Conservation (phyloP, 176 grass and related monocot genomes). For the Ananas comosus region DNA sequence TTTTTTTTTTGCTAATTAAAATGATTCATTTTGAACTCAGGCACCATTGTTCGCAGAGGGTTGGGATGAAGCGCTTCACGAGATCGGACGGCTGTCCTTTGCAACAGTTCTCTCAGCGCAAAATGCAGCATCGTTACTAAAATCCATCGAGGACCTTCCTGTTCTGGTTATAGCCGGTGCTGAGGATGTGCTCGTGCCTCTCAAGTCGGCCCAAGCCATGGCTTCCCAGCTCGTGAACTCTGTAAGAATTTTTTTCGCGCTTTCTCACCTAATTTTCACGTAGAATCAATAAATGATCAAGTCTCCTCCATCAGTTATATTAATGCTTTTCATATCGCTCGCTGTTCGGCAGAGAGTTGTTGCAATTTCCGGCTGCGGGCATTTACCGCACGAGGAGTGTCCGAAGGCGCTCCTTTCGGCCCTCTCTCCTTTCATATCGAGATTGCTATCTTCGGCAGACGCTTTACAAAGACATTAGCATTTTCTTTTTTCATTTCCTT, state of each 20-base stretch:
- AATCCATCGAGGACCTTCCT: slow-evolving; percentile 71
- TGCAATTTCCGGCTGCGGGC: slow-evolving; percentile 80
- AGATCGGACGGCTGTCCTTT: slow-evolving; percentile 88
- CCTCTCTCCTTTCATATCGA: slow-evolving; percentile 77
- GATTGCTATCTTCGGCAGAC: slow-evolving; percentile 47
- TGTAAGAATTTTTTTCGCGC: slow-evolving; percentile 28
- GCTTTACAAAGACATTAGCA: slow-evolving; percentile 55
- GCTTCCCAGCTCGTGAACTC: slow-evolving; percentile 82
- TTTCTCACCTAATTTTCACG: no score
- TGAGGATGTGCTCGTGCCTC: slow-evolving; percentile 80
- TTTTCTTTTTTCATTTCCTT: background rate
- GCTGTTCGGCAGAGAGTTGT: slow-evolving; percentile 58
- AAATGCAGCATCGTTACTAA: slow-evolving; percentile 50
- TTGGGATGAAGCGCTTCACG: slow-evolving; percentile 96
- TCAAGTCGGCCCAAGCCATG: slow-evolving; percentile 77
- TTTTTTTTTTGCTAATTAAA: background rate
- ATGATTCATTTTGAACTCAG: slow-evolving; percentile 29
- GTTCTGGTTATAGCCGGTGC: slow-evolving; percentile 79
- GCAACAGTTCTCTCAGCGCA: slow-evolving; percentile 73
- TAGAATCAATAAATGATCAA: no score
- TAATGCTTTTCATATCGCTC: slow-evolving; percentile 1
- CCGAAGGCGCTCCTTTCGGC: slow-evolving; percentile 81
- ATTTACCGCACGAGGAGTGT: slow-evolving; percentile 96
- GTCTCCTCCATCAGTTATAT: no score
- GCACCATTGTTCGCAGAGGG: slow-evolving; percentile 85